Base-by-base conservation (phyloP, 2,329 filamentous ascomycete genomes). In the Alternaria gansuensis region DNA sequence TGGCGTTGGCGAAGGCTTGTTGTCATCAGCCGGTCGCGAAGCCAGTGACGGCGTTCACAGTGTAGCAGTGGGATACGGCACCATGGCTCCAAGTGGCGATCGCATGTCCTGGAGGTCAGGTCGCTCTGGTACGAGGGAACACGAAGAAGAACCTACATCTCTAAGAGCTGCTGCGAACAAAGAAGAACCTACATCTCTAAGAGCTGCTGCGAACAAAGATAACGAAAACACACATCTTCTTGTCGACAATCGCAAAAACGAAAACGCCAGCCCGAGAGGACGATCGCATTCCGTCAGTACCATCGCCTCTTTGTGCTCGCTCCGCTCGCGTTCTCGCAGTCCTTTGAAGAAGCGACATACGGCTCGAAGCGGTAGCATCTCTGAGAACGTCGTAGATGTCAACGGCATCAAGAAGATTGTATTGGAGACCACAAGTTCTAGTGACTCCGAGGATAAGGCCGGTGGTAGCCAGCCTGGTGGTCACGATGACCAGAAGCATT, bases 381-480 rank as follows among this genome's bases (percentile, higher is more conserved):
- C 90, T 0, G 90, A 93, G 76, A 91, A 90, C 60, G 81, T 91
- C n/a, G 81, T 93, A 55, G 89, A 93, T 70, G 82, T 88, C 2
- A 87, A 88, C 54, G 91, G 91, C 2, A 84, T 93, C 51, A 86
- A 87, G 63, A 94, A 94, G 78, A 86, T 92, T 43, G 86, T 94
- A 1, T 81, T 94, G 26, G 88, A 92, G 71, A 88, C 88, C 3
- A 89, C 83, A 26, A 87, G 84, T 65, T 84, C 83, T 17, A 83
- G 80, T 64, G 82, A 83, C 41, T 71, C 69, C 2, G 72, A 77
- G 9, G 70, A 68, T 51, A 73, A 72, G 52, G 52, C 59, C 24
- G 34, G 48, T 4, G 40, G 37, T 36, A 62, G 51, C 31, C 59
- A 68, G 31, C 62, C 63, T 62, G 70, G 74, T 50, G 67, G 64